Evolutionary conservation across 1,284 basidiomycete species (phyloP).

Genomic region (Boletus mariae): DNA sequence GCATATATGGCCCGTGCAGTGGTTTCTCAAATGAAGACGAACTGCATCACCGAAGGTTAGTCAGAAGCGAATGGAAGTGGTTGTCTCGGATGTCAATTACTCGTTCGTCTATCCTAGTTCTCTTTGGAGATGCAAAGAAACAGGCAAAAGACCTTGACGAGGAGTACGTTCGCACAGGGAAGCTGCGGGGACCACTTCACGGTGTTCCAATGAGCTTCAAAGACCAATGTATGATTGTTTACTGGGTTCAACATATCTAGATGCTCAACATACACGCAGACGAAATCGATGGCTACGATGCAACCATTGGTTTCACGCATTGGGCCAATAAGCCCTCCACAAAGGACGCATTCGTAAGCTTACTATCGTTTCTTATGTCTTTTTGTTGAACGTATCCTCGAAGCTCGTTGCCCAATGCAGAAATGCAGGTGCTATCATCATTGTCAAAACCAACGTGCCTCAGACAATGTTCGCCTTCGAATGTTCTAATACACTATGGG

Average conservation of each 20-base stretch:
- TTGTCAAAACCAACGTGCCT: slow-evolving; percentile 76
- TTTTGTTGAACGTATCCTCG: background rate
- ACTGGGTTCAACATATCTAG: background rate
- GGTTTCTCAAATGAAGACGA: slow-evolving; percentile 62
- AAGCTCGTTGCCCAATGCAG: slow-evolving; percentile 45
- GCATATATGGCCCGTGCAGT: slow-evolving; percentile 70
- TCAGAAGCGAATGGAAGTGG: background rate
- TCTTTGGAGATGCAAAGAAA: slow-evolving; percentile 64
- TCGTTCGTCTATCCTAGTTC: slow-evolving; percentile 40
- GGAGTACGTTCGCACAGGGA: slow-evolving; percentile 58
- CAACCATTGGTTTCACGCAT: slow-evolving; percentile 70
- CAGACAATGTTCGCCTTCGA: slow-evolving; percentile 88
- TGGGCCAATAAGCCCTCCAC: slow-evolving; percentile 59
- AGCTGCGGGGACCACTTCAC: slow-evolving; percentile 68
- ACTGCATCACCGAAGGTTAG: slow-evolving; percentile 76
- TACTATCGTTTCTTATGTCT: background rate
- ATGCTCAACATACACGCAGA: slow-evolving; percentile 32
- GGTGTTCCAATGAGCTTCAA: slow-evolving; percentile 82
- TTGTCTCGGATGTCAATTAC: background rate
- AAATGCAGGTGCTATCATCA: slow-evolving; percentile 49
- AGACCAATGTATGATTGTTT: slow-evolving; percentile 51
- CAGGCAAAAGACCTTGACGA: slow-evolving; percentile 63
- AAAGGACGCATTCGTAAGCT: slow-evolving; percentile 56
- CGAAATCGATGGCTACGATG: slow-evolving; percentile 63
- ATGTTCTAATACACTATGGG: slow-evolving; percentile 83